Base-by-base conservation (phyloP, 108 stramenopile genomes). In the Nitzschia inconspicua region DNA sequence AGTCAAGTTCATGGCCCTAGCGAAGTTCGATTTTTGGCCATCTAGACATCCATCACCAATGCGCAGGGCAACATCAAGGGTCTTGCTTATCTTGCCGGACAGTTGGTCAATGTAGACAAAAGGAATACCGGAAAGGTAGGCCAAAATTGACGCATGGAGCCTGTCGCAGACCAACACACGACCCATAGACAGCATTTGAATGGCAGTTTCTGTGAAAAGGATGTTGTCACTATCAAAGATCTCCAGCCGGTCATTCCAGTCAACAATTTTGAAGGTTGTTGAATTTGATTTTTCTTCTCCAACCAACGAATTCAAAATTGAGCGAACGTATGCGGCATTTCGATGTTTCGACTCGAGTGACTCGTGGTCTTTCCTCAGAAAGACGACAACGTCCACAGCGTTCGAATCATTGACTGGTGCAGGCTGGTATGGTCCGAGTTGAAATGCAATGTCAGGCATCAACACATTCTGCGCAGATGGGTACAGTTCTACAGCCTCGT, bases 391-490 rank as follows among this genome's bases (percentile, higher is more conserved):
- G 30, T 75, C 73, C 5, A 63, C 57, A 4, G 41, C 32, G 34
- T 28, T n/a, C 30, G 13, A 27, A 14, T 24, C 16, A 29, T 59
- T 34, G 13, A 19, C 19, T 37, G 50, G 39, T 28, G 35, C 32
- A 16, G 39, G 58, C n/a, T n/a, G 39, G 50, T 50, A 75, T 13
- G 66, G 66, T 50, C 73, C 73, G 11, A 75, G 27, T 27, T 75
- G 73, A 57, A 75, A 75, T 16, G 73, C 66, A 67, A 75, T 75
- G 56, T 75, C 73, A 3, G 73, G 66, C 22, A 75, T 48, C 14
- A 68, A 20, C 36, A 63, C 9, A 46, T 75, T 56, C 19, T 40
- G 36, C 9, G 51, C 73, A 63, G 58, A 75, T 3, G 73, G 73
- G 23, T 75, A 75, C 39, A 68, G 39, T 32, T 51, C 18, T 36